phyloP scores from a whole-genome alignment of 106 monocot genomes.

The Apostasia shenzhenica region DNA sequence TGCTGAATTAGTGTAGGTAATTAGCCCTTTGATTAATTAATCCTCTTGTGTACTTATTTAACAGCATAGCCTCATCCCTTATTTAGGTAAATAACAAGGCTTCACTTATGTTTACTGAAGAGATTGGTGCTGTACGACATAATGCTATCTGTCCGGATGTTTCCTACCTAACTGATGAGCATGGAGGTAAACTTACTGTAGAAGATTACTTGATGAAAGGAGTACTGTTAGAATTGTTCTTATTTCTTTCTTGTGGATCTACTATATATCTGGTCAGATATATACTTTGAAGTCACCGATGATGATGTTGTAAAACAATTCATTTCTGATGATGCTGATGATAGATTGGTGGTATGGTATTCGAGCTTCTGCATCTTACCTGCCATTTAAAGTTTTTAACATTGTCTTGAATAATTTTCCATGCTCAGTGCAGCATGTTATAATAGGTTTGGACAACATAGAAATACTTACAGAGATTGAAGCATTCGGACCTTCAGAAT shows the following conservation, averaged over 20 bases:
- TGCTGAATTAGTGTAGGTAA: neutral
- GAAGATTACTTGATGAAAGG: neutral
- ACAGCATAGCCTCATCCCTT: neutral
- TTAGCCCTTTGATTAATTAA: neutral
- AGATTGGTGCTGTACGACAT: conserved; percentile 56
- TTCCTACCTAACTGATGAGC: conserved; percentile 80
- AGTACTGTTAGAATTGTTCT: conserved; percentile 4
- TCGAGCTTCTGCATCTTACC: neutral
- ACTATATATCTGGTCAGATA: conserved; percentile 60
- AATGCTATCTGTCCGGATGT: conserved; percentile 57
- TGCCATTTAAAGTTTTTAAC: neutral
- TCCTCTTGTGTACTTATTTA: neutral
- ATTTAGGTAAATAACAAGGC: conserved; percentile 76
- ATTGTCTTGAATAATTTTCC: conserved; percentile 11
- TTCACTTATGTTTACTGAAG: conserved; percentile 49
- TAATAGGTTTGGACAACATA: conserved; percentile 70
- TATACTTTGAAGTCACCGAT: conserved; percentile 61
- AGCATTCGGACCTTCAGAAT: conserved; percentile 24
- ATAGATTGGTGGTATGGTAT: conserved; percentile 63
- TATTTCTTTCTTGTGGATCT: conserved; percentile 22
- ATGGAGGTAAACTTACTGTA: conserved; percentile 48
- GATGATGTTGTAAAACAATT: conserved; percentile 55
- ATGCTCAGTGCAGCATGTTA: conserved; percentile 58
- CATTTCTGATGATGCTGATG: conserved; percentile 56
- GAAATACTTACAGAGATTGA: conserved; percentile 62